phyloP scores from a whole-genome alignment of 176 grass and related monocot species.

The Pharus latifolius region DNA sequence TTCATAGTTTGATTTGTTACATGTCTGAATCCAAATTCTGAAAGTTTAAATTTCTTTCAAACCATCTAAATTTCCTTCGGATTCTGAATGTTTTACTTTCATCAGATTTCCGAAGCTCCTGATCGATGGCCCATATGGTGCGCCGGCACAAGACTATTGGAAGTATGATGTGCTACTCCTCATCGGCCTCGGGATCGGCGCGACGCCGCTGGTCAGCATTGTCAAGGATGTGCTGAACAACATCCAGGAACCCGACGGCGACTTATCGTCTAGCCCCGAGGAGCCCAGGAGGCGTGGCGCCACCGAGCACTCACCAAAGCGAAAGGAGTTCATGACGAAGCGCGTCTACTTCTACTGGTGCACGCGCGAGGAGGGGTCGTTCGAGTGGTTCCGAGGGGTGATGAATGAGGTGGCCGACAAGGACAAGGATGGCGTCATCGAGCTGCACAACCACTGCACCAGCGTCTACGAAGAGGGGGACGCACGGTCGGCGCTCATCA shows the following conservation, averaged over 20 bases:
- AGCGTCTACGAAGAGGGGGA: slow-evolving; percentile 89
- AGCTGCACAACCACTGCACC: slow-evolving; percentile 99
- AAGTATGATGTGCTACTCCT: slow-evolving; percentile 98
- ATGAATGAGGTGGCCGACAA: slow-evolving; percentile 93
- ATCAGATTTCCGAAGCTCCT: slow-evolving; percentile 54
- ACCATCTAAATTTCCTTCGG: no score
- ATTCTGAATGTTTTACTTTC: not conserved
- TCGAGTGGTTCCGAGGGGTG: slow-evolving; percentile 95
- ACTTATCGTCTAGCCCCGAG: no score
- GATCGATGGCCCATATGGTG: slow-evolving; percentile 92
- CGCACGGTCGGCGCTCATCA: slow-evolving; percentile 66
- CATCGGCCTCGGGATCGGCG: slow-evolving; percentile 92
- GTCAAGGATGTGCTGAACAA: slow-evolving; percentile 93
- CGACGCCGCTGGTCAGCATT: slow-evolving; percentile 88
- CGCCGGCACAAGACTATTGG: slow-evolving; percentile 83
- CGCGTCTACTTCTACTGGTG: slow-evolving; percentile 96
- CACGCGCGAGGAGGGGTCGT: slow-evolving; percentile 73
- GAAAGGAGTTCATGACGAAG: slow-evolving; percentile 49
- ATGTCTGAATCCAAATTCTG: no score
- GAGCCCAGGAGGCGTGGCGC: not conserved
- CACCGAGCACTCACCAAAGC: no score
- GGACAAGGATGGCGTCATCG: slow-evolving; percentile 46
- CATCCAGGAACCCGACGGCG: slow-evolving; percentile 10
- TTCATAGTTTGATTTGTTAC: no score
- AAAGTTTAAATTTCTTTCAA: no score